These are phyloP conservation scores for Ramaria sp. DNA, from an alignment of 768 basidiomycete genomes.

Conservation along the genomic window DNA sequence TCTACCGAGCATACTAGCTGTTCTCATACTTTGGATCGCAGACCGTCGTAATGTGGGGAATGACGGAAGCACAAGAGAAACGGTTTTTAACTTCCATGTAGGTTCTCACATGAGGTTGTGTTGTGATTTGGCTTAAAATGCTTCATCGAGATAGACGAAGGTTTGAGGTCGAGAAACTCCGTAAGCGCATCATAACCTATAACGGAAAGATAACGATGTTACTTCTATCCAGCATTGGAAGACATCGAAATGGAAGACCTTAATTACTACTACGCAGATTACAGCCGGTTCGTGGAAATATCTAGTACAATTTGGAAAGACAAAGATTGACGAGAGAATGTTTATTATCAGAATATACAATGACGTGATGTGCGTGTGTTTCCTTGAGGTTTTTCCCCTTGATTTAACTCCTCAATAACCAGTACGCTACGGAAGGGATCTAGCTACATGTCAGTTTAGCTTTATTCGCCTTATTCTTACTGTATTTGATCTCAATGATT, in stretches of 20 bases:
- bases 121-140: not conserved
- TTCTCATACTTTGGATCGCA: not conserved
- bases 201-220: not conserved
- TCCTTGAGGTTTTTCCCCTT: conserved; percentile 21
- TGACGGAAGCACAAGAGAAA: conserved; percentile 88
- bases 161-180: conserved; percentile 84
- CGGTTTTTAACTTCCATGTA: conserved; percentile 85
- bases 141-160: conserved; percentile 49
- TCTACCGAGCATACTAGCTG: not conserved
- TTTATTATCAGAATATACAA: conserved; percentile 67
- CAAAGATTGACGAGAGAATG: conserved; percentile 4
- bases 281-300: conserved; percentile 58
- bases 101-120: conserved; percentile 19
- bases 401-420: not conserved
- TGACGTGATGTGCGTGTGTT: conserved; percentile 75
- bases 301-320: not conserved
- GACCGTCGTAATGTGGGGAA: conserved; percentile 95
- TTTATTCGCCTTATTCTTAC: conserved; percentile 12
- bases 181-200: conserved; percentile 26
- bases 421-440: conserved; percentile 81
- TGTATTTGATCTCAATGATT: conserved; percentile 8
- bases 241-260: conserved; percentile 94
- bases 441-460: conserved; percentile 71
- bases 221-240: conserved; percentile 50
- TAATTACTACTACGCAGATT: conserved; percentile 95